Base-by-base conservation (phyloP, 2,329 filamentous ascomycete genomes). In the Apiospora kogelbergensis region DNA sequence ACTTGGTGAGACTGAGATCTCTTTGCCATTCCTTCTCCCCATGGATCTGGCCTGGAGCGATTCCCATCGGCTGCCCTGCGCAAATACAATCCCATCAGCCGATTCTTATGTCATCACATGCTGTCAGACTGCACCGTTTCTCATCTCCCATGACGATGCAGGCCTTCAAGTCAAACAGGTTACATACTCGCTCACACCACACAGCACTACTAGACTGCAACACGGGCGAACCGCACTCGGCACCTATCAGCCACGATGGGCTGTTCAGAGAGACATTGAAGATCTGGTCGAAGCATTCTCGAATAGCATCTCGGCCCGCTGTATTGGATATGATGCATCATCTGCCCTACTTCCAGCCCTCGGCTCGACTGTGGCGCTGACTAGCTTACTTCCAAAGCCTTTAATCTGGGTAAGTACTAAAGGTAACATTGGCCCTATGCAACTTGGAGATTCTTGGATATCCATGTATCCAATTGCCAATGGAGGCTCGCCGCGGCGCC, bases 31-130 rank as follows among this genome's bases (percentile, higher is more conserved):
- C 17, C 20, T 37, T 60, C 30, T n/a, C 20, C 37, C 53, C 30
- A 3, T 9, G 30, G 30, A 60, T 60, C 53, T 60, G 53, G 53
- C 30, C 30, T 60, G 11, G 30, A 17, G 15, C 53, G 26, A 37
- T 60, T 60, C 53, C 15, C 15, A 57, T 57, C 48, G 48, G 48
- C 17, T 20, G 30, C 33, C 6, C 26, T 20, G 17, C 2, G 13
- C 10, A 6, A 37, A 37, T 60, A 17, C n/a, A 60, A 37, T 11
- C 30, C 53, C 53, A 37, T 60, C 53, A 37, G 26, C 17, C 30
- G 53, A 60, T 60, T 60, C 30, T 60, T 60, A 60, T 60, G 53
- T 60, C 53, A 60, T 60, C 53, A n/a, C 30, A 10, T 33, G 53
- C 48, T 60, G 53, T 60, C 26, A 20, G 26, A 48, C 46, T 26